phyloP scores from a whole-genome alignment of 768 basidiomycete species.

The Peribolospora baueri region DNA sequence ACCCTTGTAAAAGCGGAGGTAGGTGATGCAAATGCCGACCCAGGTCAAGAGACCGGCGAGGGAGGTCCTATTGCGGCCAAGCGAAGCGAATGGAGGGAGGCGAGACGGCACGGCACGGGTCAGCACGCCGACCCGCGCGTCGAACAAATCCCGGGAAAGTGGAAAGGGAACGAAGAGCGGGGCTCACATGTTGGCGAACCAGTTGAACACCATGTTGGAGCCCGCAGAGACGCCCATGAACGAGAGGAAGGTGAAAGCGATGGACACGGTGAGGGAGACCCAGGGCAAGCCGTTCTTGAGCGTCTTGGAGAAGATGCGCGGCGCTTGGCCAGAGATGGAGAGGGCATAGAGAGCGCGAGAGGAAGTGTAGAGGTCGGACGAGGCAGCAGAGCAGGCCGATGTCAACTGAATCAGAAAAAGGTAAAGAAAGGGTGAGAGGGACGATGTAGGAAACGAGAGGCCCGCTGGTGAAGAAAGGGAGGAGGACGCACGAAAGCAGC shows the following conservation, averaged over 20 bases:
- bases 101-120: too few species aligned
- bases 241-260: conserved; percentile 1
- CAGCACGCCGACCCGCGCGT: too few species aligned
- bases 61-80: too few species aligned
- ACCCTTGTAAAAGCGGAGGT: neutral
- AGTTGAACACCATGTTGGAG: neutral
- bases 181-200: neutral
- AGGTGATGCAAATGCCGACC: neutral
- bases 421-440: conserved; percentile 5
- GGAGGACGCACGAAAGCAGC: conserved; percentile 17
- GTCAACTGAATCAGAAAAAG: conserved; percentile 7
- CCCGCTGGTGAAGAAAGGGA: conserved; percentile 21
- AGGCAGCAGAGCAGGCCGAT: conserved; percentile 20
- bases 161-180: neutral
- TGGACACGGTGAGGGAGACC: conserved; percentile 10
- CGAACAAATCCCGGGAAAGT: neutral
- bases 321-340: conserved; percentile 19
- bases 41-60: neutral
- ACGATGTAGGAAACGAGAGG: conserved; percentile 20
- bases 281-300: conserved; percentile 20
- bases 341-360: conserved; percentile 21
- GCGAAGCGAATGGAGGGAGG: neutral
- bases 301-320: conserved; percentile 19
- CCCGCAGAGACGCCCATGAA: neutral
- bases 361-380: conserved; percentile 19